Conservation (phyloP, 2,329 filamentous ascomycete genomes). For the Beauveria brongniartii region DNA sequence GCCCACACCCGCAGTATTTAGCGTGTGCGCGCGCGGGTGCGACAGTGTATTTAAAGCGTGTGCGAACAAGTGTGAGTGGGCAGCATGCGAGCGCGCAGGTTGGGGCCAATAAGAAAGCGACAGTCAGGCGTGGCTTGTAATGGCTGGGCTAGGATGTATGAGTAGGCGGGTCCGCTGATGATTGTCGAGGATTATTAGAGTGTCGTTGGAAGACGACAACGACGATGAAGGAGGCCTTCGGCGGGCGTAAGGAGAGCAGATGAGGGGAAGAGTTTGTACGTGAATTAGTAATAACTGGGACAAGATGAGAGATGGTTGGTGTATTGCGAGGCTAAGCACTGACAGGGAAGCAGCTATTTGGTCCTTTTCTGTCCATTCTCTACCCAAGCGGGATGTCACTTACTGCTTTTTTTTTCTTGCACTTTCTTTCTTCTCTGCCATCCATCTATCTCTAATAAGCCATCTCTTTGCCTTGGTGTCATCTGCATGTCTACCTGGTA, state of each 20-base stretch:
- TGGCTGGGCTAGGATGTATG: background rate
- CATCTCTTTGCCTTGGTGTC: too few relatives aligned
- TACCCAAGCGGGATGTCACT: too few relatives aligned
- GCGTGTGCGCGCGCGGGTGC: conserved; percentile 8
- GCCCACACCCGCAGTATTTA: conserved; percentile 7
- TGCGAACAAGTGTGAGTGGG: conserved; percentile 4
- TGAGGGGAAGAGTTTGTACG: background rate
- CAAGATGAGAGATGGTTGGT: background rate
- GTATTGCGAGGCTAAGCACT: too few relatives aligned
- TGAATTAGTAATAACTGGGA: background rate
- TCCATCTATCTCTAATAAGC: too few relatives aligned
- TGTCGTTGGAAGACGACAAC: background rate
- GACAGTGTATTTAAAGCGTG: conserved; percentile 4
- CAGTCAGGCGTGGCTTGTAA: background rate
- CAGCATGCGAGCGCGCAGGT: background rate
- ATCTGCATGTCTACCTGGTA: too few relatives aligned
- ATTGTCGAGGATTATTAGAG: background rate
- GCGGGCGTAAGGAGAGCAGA: background rate
- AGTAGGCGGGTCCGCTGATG: background rate
- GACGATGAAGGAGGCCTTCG: background rate
- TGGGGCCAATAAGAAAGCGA: background rate
- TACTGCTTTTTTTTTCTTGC: too few relatives aligned
- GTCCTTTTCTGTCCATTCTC: background rate
- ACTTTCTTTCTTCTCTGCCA: too few relatives aligned
- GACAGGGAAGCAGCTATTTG: too few relatives aligned